These are phyloP conservation scores for Xanthoconium stramineum DNA, from an alignment of 768 basidiomycete species.

Conservation along the genomic window DNA sequence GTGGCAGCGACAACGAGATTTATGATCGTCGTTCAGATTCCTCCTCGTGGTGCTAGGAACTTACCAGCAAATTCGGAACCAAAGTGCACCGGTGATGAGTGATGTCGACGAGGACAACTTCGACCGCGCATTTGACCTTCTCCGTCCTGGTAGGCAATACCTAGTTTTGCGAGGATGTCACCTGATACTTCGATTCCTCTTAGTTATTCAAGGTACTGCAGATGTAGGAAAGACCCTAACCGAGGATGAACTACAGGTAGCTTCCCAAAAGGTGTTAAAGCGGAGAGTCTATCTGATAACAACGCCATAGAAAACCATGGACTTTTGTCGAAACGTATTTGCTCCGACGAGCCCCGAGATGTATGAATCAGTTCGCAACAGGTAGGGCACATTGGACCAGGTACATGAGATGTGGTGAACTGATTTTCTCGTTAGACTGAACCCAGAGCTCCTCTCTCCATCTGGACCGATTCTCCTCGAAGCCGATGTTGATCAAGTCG, in stretches of 20 bases:
- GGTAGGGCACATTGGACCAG: too few relatives aligned
- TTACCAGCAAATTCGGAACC: constrained; percentile 14
- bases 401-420: too few relatives aligned
- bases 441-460: not conserved
- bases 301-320: not conserved
- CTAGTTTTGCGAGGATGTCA: not conserved
- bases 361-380: not conserved
- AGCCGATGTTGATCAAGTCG: not conserved
- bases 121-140: constrained; percentile 10
- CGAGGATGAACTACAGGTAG: constrained; percentile 10
- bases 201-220: constrained; percentile 5
- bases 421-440: not conserved
- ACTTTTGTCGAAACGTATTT: not conserved
- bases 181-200: not conserved
- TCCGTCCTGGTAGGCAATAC: constrained; percentile 6
- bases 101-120: too few relatives aligned
- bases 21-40: not conserved
- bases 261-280: too few relatives aligned
- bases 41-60: constrained; percentile 8
- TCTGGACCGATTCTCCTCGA: not conserved
- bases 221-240: constrained; percentile 6
- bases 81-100: constrained; percentile 1
- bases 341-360: not conserved
- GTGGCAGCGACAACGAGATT: not conserved
- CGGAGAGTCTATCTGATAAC: too few relatives aligned